Evolutionary conservation across 192 early-diverging fungal species (phyloP).

Genomic region (Mortierella claussenii): DNA sequence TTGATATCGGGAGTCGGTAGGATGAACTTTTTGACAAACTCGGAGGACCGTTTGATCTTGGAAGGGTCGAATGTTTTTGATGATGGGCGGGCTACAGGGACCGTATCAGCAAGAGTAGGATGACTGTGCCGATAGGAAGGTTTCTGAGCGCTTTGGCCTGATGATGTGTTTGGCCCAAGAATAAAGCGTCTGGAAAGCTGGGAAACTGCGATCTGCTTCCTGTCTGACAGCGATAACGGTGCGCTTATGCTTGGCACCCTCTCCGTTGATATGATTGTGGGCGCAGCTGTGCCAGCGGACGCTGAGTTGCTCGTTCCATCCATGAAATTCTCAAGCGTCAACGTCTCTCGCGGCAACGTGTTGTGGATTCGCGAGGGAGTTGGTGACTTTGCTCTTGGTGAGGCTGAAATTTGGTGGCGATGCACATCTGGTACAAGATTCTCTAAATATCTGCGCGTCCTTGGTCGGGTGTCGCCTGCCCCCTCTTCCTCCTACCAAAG

Average conservation of each 20-base stretch:
- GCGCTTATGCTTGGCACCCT: not conserved
- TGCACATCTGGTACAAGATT: too few relatives aligned
- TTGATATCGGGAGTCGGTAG: not conserved
- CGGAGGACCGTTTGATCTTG: constrained; percentile 16
- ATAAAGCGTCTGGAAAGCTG: not conserved
- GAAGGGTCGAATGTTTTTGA: not conserved
- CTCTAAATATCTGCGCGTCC: too few relatives aligned
- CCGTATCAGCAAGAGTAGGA: not conserved
- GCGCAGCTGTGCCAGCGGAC: too few relatives aligned
- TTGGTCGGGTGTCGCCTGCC: too few relatives aligned
- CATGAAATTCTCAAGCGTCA: too few relatives aligned
- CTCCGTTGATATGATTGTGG: too few relatives aligned
- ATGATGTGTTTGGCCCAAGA: not conserved
- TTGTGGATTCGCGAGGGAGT: too few relatives aligned
- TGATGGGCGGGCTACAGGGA: not conserved
- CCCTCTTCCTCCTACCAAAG: too few relatives aligned
- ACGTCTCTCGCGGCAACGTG: too few relatives aligned
- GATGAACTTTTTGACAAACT: constrained; percentile 16
- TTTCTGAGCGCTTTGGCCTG: not conserved
- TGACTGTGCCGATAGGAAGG: not conserved
- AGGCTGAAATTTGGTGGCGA: too few relatives aligned
- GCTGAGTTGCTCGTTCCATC: too few relatives aligned
- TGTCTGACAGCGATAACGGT: not conserved
- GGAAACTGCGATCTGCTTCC: constrained; percentile 2
- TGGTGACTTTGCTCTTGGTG: too few relatives aligned